phyloP scores from a whole-genome alignment of 2,329 filamentous ascomycete genomes.

The Aureobasidium sp. region DNA sequence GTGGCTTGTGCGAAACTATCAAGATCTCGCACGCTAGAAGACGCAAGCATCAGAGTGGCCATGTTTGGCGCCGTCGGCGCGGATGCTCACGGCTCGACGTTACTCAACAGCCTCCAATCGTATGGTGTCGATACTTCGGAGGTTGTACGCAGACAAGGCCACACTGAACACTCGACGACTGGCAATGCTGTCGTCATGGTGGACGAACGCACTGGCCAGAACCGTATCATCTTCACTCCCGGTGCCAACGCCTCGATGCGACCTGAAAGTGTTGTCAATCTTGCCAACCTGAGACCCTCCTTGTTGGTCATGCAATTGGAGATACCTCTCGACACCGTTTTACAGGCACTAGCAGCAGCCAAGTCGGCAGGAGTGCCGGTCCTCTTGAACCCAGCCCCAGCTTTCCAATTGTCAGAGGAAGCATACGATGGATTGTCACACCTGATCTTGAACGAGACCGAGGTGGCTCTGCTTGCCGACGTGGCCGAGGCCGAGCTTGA shows the following conservation, averaged over 20 bases:
- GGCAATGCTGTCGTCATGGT: constrained; percentile 44
- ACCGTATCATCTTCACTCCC: constrained; percentile 41
- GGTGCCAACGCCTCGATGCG: constrained; percentile 38
- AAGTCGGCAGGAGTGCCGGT: constrained; percentile 22
- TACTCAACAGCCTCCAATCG: constrained; percentile 34
- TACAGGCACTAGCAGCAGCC: constrained; percentile 24
- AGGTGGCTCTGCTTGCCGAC: constrained; percentile 66
- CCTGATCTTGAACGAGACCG: constrained; percentile 69
- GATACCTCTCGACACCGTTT: constrained; percentile 36
- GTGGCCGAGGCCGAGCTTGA: constrained; percentile 30
- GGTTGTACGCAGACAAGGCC: constrained; percentile 33
- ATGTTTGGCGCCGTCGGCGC: constrained; percentile 46
- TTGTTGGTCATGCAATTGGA: constrained; percentile 42
- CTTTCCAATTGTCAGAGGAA: constrained; percentile 59
- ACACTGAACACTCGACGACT: constrained; percentile 31
- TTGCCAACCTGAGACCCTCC: constrained; percentile 29
- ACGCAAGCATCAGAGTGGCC: constrained; percentile 33
- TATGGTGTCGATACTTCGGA: constrained; percentile 38
- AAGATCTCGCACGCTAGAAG: constrained; percentile 22
- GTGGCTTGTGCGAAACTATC: constrained; percentile 74
- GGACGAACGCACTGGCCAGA: constrained; percentile 41
- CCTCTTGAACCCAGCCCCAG: constrained; percentile 76
- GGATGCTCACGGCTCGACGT: constrained; percentile 36
- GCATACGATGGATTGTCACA: constrained; percentile 66
- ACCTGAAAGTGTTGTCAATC: constrained; percentile 31